Percentiles rank a stretch among this genome's conserved stretches.
phyloP scores from a whole-genome alignment of 2,329 filamentous ascomycete species.

The Fusarium liriodendri region DNA sequence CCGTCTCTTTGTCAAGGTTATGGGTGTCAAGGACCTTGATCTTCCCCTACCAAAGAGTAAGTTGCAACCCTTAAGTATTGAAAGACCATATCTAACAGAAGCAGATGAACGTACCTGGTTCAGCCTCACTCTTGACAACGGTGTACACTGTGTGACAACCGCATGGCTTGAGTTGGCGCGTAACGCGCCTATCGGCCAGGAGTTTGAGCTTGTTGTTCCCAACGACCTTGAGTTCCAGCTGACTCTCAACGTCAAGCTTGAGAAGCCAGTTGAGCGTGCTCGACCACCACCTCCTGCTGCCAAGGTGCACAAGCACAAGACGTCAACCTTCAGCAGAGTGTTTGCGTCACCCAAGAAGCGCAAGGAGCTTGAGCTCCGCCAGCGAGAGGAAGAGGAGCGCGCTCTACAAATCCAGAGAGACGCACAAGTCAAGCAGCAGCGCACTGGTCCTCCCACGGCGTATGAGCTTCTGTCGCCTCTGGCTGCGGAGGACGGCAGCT shows the following conservation, averaged over 20 bases:
- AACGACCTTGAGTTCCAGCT: constrained; percentile 99
- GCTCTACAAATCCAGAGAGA: constrained; percentile 72
- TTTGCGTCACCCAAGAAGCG: constrained; percentile 97
- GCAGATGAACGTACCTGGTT: constrained; percentile 92
- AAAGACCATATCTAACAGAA: constrained; percentile 38
- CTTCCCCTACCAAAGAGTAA: constrained; percentile 90
- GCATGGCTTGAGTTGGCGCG: constrained; percentile 93
- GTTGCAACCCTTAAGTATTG: constrained; percentile 46
- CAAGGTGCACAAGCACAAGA: constrained; percentile 78
- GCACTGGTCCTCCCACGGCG: constrained; percentile 73
- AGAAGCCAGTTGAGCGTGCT: constrained; percentile 75
- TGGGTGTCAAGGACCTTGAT: constrained; percentile 95
- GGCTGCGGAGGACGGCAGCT: constrained; percentile 91
- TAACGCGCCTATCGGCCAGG: constrained; percentile 94
- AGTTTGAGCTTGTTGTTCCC: constrained; percentile 96
- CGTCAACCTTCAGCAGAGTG: constrained; percentile 89
- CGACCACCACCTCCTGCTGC: constrained; percentile 65
- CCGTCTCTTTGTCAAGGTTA: constrained; percentile 96
- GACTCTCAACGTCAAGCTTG: constrained; percentile 93
- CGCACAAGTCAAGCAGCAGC: constrained; percentile 71
- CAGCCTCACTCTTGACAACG: constrained; percentile 96
- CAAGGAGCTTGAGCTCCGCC: constrained; percentile 89
- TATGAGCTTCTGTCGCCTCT: constrained; percentile 91
- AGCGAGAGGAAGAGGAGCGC: constrained; percentile 85
- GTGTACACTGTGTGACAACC: constrained; percentile 96